Evolutionary conservation across 306 rosid genomes (phyloP), one percentile per base, ranked within the genome.

Genomic region (Cicer yamashitae): DNA sequence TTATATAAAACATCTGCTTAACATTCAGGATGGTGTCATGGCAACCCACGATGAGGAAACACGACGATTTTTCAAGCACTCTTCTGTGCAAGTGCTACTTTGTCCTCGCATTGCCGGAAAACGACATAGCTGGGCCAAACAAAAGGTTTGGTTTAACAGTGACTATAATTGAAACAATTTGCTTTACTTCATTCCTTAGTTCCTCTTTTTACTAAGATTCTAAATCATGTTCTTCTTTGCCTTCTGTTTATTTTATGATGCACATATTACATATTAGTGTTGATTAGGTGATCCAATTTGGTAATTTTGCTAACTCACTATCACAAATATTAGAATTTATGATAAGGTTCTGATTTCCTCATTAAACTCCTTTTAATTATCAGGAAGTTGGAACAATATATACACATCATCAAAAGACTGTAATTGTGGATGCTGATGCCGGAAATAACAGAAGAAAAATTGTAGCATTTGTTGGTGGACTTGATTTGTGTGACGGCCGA

Each of bases 371-470:
- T 76, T 77, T 14, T 65, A 66, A 44, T 63, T 77, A 62, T 77
- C 91, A 94, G 99, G 97, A 94, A 88, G 94, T 89, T 39, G 97
- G 75, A 79, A 88, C 99, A 22, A 94, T 94, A 56, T 94, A 94
- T 82, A 92, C 99, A 5, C 99, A 94, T 87, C 99, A 92, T 88
- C 99, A 94, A 87, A 94, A 94, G 87, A 94, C 96, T 38, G 92
- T 94, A 25, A 90, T 92, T 61, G 97, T 92, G 72, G 99, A 94
- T 75, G 91, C 96, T 79, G 96, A 89, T 75, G 93, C 97, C 77
- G 99, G 96, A 70, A 60, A 84, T 82, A 70, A 65, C 74, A 82
- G 72, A 80, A 89, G 97, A 87, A 94, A 94, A 83, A 90, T 94
- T 73, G 63, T 90, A 53, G 96, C 99, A 73, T 94, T 94, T 85